phyloP scores from a whole-genome alignment of 768 basidiomycete species.

The Rubroboletus satanas region DNA sequence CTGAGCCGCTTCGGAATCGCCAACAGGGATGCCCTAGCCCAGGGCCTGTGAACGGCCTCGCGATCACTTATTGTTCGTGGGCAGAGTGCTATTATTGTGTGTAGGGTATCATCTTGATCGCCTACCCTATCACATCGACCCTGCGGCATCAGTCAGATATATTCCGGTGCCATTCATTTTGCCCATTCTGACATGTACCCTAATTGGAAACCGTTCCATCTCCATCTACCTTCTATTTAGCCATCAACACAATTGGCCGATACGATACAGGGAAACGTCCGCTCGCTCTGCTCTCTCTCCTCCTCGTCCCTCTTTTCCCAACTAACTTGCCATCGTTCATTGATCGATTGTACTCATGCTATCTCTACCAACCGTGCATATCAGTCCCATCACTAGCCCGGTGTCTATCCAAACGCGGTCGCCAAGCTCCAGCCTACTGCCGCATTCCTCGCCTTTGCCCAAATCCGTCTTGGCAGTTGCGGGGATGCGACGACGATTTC shows the following conservation, averaged over 20 bases:
- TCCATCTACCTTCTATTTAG: slow-evolving; percentile 20
- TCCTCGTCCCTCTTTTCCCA: background rate
- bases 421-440: slow-evolving; percentile 24
- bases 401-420: slow-evolving; percentile 14
- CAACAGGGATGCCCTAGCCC: slow-evolving; percentile 23
- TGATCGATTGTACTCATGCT: slow-evolving; percentile 11
- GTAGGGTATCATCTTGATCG: slow-evolving; percentile 33
- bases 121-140: slow-evolving; percentile 37
- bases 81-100: slow-evolving; percentile 18
- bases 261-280: slow-evolving; percentile 10
- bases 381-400: slow-evolving; percentile 6
- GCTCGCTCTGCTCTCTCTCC: background rate
- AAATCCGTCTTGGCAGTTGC: slow-evolving; percentile 19
- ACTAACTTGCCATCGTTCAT: slow-evolving; percentile 5
- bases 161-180: slow-evolving; percentile 31
- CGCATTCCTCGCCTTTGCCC: slow-evolving; percentile 12
- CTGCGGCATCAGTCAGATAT: slow-evolving; percentile 28
- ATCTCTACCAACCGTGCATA: slow-evolving; percentile 3
- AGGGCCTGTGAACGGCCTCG: slow-evolving; percentile 14
- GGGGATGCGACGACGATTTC: slow-evolving; percentile 15
- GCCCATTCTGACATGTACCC: slow-evolving; percentile 7
- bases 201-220: slow-evolving; percentile 24
- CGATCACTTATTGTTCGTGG: slow-evolving; percentile 19
- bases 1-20: slow-evolving; percentile 12
- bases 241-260: slow-evolving; percentile 19